These are phyloP conservation scores for Elsinoe necatrix DNA, from an alignment of 2,329 filamentous ascomycete species.

Conservation along the genomic window DNA sequence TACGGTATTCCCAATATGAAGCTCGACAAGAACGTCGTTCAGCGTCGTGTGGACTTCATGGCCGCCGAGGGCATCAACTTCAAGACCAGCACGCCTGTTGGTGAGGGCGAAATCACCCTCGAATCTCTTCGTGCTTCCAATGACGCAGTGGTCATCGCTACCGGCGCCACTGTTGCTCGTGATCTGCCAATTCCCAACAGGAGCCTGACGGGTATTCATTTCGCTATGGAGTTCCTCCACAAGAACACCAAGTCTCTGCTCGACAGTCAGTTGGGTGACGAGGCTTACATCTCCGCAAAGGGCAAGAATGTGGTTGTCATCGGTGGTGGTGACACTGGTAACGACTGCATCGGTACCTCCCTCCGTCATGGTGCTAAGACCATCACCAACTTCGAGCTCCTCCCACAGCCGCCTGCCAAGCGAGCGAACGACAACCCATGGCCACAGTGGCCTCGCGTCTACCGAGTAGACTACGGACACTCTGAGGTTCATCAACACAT, in stretches of 20 bases:
- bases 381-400: constrained; percentile 90
- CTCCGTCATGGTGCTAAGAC: constrained; percentile 93
- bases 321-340: constrained; percentile 94
- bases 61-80: constrained; percentile 78
- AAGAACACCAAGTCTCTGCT: constrained; percentile 96
- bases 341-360: constrained; percentile 95
- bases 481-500: constrained; percentile 92
- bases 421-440: constrained; percentile 92
- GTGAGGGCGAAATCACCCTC: constrained; percentile 61
- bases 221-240: constrained; percentile 95
- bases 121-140: constrained; percentile 63
- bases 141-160: constrained; percentile 83
- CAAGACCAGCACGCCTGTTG: constrained; percentile 67
- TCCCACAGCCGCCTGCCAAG: constrained; percentile 85
- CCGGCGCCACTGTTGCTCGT: constrained; percentile 85
- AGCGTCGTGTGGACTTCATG: constrained; percentile 93
- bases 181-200: constrained; percentile 86
- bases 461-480: constrained; percentile 97
- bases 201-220: constrained; percentile 83
- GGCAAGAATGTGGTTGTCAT: constrained; percentile 95
- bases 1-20: constrained; percentile 99
- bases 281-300: constrained; percentile 85
- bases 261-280: constrained; percentile 77
- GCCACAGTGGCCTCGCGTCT: constrained; percentile 97
- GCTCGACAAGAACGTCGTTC: constrained; percentile 94